These are phyloP conservation scores for Melastoma malabathricum DNA, from an alignment of 345 rosid genomes.

Conservation along the genomic window DNA sequence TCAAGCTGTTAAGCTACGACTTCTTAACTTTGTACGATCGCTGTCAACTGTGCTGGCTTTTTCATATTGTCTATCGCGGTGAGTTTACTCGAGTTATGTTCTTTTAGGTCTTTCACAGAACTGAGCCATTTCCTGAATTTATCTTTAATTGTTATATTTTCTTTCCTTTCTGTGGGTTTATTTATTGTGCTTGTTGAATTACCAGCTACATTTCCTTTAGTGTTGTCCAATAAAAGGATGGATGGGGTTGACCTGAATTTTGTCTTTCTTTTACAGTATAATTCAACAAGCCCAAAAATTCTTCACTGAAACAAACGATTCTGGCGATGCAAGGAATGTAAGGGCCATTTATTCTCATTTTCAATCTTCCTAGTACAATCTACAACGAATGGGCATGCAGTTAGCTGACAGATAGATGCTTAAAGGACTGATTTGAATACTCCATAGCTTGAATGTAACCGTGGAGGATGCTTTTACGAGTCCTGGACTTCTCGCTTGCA, in stretches of 20 bases:
- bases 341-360: slow-evolving; percentile 10
- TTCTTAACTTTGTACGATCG: slow-evolving; percentile 56
- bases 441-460: too few relatives aligned
- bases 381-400: neutral
- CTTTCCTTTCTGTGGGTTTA: too few relatives aligned
- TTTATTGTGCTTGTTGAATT: too few relatives aligned
- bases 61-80: slow-evolving; percentile 84
- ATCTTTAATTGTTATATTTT: too few relatives aligned
- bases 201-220: too few relatives aligned
- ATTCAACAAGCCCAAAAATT: slow-evolving; percentile 61
- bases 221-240: too few relatives aligned
- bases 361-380: neutral
- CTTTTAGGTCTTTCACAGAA: neutral
- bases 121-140: too few relatives aligned
- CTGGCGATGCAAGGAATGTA: slow-evolving; percentile 61
- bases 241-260: neutral
- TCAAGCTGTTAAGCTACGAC: slow-evolving; percentile 74
- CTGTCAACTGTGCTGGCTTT: slow-evolving; percentile 72
- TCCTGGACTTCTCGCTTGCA: too few relatives aligned
- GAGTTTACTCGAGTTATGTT: slow-evolving; percentile 9
- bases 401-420: neutral
- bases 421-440: too few relatives aligned
- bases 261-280: slow-evolving; percentile 29
- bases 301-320: slow-evolving; percentile 43
- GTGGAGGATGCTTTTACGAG: too few relatives aligned